Conservation (phyloP, 83 land plant species). For the Diphasiastrum complanatum region DNA sequence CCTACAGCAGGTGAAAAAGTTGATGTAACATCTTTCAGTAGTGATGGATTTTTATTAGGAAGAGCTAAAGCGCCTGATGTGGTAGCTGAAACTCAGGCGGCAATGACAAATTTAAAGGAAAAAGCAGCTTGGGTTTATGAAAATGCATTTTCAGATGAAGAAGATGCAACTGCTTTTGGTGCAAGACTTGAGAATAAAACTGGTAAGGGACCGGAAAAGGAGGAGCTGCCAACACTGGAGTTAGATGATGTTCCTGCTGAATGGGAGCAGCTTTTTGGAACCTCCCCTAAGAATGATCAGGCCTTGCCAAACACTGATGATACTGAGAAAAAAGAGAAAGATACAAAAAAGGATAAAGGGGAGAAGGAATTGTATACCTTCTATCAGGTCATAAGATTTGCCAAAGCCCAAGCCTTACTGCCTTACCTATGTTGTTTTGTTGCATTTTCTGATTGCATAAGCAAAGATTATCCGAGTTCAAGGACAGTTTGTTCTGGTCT, state of each 20-base stretch:
- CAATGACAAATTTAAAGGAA: slow-evolving; percentile 24
- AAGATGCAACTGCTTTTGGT: neutral
- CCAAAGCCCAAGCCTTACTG: no score
- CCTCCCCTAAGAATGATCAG: slow-evolving; percentile 5
- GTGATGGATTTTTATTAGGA: no score
- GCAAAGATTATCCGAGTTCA: no score
- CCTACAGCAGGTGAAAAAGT: slow-evolving; percentile 17
- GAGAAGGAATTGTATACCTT: slow-evolving; percentile 27
- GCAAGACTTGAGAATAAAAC: slow-evolving; percentile 1
- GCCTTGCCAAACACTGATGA: neutral
- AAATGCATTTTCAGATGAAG: slow-evolving; percentile 35
- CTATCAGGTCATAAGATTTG: no score
- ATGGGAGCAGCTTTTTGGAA: no score
- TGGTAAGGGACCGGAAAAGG: slow-evolving; percentile 12
- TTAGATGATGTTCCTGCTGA: slow-evolving; percentile 4
- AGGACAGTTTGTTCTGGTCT: no score
- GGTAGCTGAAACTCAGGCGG: slow-evolving; percentile 17
- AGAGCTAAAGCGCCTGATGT: neutral
- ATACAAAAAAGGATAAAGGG: slow-evolving; percentile 13
- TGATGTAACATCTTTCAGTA: neutral
- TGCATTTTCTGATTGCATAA: no score
- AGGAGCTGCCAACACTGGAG: slow-evolving; percentile 18
- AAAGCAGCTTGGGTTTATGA: slow-evolving; percentile 26
- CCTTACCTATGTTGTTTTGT: no score
- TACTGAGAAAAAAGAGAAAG: slow-evolving; percentile 11